A percentile compares a stretch with the other conserved stretches of the same genome.
Conservation (phyloP, 495 filamentous ascomycete species). For the Pseudoneurospora amorphoporcata region DNA sequence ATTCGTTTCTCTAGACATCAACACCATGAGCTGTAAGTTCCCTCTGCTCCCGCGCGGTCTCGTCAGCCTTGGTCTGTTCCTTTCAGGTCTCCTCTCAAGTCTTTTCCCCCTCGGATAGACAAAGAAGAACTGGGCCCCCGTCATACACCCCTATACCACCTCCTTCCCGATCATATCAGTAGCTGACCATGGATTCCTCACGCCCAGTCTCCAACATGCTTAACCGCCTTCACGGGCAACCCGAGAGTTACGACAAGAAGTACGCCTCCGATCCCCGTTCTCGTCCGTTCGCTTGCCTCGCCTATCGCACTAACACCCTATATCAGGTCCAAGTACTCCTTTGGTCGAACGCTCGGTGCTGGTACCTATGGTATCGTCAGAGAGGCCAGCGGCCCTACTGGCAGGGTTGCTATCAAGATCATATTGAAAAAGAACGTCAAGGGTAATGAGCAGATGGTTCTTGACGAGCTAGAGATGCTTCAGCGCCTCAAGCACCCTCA, state of each 20-base stretch:
- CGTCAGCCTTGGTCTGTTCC: constrained; percentile 14
- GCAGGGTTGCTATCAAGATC: constrained; percentile 96
- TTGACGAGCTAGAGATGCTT: constrained; percentile 90
- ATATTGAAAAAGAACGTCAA: constrained; percentile 99
- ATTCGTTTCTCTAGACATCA: constrained; percentile 12
- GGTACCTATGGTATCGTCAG: constrained; percentile 98
- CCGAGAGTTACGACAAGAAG: constrained; percentile 98
- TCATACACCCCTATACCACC: neutral
- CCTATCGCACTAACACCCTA: constrained; percentile 6
- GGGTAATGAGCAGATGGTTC: constrained; percentile 97
- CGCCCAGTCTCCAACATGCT: constrained; percentile 78
- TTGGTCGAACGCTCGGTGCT: constrained; percentile 88
- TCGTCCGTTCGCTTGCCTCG: neutral
- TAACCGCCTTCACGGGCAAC: constrained; percentile 95
- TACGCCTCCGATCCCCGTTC: constrained; percentile 26
- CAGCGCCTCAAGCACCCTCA: constrained; percentile 84
- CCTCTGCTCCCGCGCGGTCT: constrained; percentile 14
- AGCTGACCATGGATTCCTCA: constrained; percentile 7
- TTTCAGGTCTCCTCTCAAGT: constrained; percentile 2
- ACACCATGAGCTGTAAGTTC: constrained; percentile 30
- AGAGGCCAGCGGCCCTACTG: constrained; percentile 72
- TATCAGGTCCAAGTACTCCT: constrained; percentile 68
- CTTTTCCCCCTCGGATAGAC: neutral
- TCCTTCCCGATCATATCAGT: neutral
- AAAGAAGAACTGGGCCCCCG: neutral